Evolutionary conservation across 1,139 yeast genomes (phyloP).

Genomic region (Suhomyces guaymorum): DNA sequence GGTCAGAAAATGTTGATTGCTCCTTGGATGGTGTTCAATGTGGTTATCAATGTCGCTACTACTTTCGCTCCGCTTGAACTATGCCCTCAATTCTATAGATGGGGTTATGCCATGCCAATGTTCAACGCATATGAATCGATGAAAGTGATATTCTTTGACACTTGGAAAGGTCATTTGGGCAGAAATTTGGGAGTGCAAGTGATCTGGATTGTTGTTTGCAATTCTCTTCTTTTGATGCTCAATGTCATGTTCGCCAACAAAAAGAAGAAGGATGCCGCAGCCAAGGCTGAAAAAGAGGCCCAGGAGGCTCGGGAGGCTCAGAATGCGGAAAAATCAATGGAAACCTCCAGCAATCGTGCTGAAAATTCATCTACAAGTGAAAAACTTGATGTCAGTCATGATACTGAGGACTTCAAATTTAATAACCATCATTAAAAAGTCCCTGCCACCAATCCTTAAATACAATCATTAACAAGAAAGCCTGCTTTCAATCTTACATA

Average conservation of each 20-base stretch:
- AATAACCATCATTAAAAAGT: too few species aligned
- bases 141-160: slow-evolving; percentile 57
- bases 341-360: too few species aligned
- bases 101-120: slow-evolving; percentile 68
- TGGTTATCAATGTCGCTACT: slow-evolving; percentile 60
- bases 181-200: slow-evolving; percentile 56
- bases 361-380: too few species aligned
- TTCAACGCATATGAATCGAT: slow-evolving; percentile 57
- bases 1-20: slow-evolving; percentile 51
- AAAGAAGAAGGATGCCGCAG: slow-evolving; percentile 3
- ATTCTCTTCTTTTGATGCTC: slow-evolving; percentile 17
- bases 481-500: too few species aligned
- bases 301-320: not conserved
- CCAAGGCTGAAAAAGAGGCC: slow-evolving; percentile 1
- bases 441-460: too few species aligned
- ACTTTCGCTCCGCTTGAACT: slow-evolving; percentile 61
- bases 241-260: slow-evolving; percentile 1
- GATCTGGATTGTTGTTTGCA: slow-evolving; percentile 58
- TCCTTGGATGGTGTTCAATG: slow-evolving; percentile 64
- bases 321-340: slow-evolving; percentile 1
- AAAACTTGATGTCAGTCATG: not conserved
- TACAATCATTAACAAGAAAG: too few species aligned
- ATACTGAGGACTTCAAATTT: not conserved
- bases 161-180: slow-evolving; percentile 59
- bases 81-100: slow-evolving; percentile 53